phyloP scores from a whole-genome alignment of 805 yeast species.

The Hanseniaspora pseudoguilliermondii region DNA sequence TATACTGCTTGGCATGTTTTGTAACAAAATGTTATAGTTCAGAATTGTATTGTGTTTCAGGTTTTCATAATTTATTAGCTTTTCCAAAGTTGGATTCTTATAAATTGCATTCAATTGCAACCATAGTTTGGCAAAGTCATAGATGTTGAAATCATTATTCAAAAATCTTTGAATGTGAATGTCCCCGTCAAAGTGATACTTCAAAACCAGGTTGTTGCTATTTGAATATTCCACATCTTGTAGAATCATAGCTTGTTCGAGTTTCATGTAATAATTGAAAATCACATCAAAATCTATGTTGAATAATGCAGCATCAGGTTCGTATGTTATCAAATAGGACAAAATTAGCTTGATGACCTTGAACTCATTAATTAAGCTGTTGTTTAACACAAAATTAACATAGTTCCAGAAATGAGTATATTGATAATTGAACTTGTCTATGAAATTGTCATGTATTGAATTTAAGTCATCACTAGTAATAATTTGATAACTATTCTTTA shows the following conservation, averaged over 20 bases:
- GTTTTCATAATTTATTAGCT: slow-evolving; percentile 1
- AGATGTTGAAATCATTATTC: not conserved
- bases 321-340: not conserved
- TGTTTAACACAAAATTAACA: not conserved
- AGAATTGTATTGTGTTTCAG: slow-evolving; percentile 6
- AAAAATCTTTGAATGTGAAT: not conserved
- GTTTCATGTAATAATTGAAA: slow-evolving; percentile 5
- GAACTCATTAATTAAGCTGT: not conserved
- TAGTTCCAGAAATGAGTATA: slow-evolving; percentile 4
- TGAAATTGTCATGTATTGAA: not conserved
- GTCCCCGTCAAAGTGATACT: slow-evolving; percentile 1
- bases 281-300: slow-evolving; percentile 1
- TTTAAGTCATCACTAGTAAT: not conserved
- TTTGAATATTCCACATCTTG: slow-evolving; percentile 6
- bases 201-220: not conserved
- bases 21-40: not conserved
- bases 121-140: slow-evolving; percentile 4
- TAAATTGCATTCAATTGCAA: not conserved
- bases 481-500: not conserved
- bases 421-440: not conserved
- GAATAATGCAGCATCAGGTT: not conserved
- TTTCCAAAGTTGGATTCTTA: not conserved
- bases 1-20: not conserved
- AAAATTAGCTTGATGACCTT: not conserved
- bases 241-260: slow-evolving; percentile 11